Percentiles rank a stretch among this genome's conserved stretches.
Conservation (phyloP, 495 filamentous ascomycete species). For the Hypoxylon lenormandii region DNA sequence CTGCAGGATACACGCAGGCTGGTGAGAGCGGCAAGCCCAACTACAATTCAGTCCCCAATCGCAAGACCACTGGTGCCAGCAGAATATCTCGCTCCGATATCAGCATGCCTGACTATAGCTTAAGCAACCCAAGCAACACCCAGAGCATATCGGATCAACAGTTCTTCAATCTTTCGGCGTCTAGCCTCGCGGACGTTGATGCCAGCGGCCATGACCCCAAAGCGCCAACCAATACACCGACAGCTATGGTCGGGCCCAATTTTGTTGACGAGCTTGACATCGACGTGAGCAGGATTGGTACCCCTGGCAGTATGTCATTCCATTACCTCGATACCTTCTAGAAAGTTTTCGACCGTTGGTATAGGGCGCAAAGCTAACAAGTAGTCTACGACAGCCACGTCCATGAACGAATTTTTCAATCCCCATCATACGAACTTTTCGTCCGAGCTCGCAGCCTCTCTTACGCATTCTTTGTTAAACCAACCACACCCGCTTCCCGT, state of each 20-base stretch:
- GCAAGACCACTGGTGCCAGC: constrained; percentile 34
- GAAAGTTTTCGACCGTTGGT: background rate
- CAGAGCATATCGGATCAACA: constrained; percentile 41
- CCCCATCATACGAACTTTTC: constrained; percentile 46
- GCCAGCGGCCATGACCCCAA: constrained; percentile 48
- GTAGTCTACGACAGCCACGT: constrained; percentile 26
- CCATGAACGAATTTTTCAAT: constrained; percentile 49
- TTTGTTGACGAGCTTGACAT: constrained; percentile 47
- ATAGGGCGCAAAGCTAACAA: constrained; percentile 5
- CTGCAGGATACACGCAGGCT: constrained; percentile 35
- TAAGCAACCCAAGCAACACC: constrained; percentile 23
- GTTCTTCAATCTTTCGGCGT: constrained; percentile 51
- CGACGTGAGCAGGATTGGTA: constrained; percentile 40
- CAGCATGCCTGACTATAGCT: constrained; percentile 58
- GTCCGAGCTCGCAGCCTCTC: constrained; percentile 53
- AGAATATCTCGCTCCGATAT: constrained; percentile 53
- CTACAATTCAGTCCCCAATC: constrained; percentile 35
- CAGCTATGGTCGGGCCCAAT: constrained; percentile 32
- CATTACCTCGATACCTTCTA: background rate
- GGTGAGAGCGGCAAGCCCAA: constrained; percentile 38
- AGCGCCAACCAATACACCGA: constrained; percentile 58
- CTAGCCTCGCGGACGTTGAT: constrained; percentile 52
- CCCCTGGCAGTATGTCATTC: constrained; percentile 42
- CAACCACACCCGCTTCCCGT: constrained; percentile 57
- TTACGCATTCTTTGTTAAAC: constrained; percentile 60